Evolutionary conservation across 2,329 filamentous ascomycete species (phyloP), one percentile per base, ranked within the genome.

Genomic region (Pestalotiopsis sp.): DNA sequence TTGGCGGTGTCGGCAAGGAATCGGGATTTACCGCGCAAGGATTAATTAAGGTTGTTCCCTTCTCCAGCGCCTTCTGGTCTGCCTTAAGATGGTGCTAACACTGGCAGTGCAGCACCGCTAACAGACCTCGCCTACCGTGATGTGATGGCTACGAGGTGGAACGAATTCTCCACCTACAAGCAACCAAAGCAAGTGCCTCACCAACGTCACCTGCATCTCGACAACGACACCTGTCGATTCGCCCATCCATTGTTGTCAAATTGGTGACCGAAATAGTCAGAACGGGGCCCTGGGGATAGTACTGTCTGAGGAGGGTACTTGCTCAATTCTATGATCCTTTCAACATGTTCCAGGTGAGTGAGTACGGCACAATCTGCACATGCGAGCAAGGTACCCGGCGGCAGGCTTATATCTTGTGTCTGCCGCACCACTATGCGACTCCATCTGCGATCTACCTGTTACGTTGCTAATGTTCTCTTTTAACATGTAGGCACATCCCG

Each of bases 401-500:
- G 31, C 31, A 36, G 31, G 6, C 31, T 9, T 36, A 9, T 36
- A 36, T 36, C 31, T 36, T 36, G 31, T 36, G 31, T 36, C 31
- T 36, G 31, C 31, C 31, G 31, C 9, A 36, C 31, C 31, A 36
- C 31, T 36, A 36, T 36, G 31, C 31, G 6, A 36, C 31, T 2
- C 31, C 7, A 36, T 36, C 31, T 36, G 31, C 45, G 45, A 52
- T 17, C 60, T 31, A 63, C n/a, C 13, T 23, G 41, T 36, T 36
- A 27, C 23, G 23, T 58, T 49, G 52, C 39, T 52, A 39, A 60
- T 57, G n/a, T n/a, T 52, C 20, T 45, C 41, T 14, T 9, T 36
- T 1, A 17, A 13, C 20, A n/a, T 60, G 57, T 70, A 79, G 77
- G 75, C 77, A 67, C 68, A 78, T 57, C 74, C 75, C 60, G 77